Evolutionary conservation across 2,329 filamentous ascomycete genomes (phyloP), one percentile per base, ranked within the genome.

Genomic region (Sphaerulina vaccinii): DNA sequence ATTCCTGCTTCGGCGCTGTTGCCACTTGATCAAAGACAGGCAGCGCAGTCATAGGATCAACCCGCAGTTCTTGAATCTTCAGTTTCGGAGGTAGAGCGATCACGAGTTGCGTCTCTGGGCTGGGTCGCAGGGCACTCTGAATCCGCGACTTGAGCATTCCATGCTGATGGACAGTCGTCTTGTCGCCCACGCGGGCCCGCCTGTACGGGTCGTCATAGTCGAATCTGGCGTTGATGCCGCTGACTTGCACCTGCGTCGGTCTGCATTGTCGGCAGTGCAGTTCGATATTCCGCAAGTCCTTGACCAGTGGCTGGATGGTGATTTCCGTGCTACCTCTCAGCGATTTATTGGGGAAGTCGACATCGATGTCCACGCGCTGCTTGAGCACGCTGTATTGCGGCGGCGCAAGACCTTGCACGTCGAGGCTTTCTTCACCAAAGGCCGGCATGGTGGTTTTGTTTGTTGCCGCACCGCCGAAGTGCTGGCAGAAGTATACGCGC

Each of bases 281-380:
- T 38, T 74, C 73, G 42, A 87, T 75, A 18, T 72, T 69, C 54
- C 73, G 75, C 47, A 86, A 70, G 24, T 82, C 76, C 55, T 75
- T 75, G 53, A 75, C 73, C 52, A 79, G 75, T 16, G 84, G 84
- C 60, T 87, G 85, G 48, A 97, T 83, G 23, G 85, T 87, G 61
- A 99, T 87, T 61, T 91, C 86, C 7, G 88, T 89, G 57, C 82
- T 86, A 44, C 93, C 93, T 55, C 81, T 84, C 64, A 97, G 74
- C 65, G 79, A 81, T 70, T 85, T 86, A 48, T 81, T 82, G 58
- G 81, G 79, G 68, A 99, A 95, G 73, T 95, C 88, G 67, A 99
- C 78, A 64, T 97, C 91, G 54, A 99, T 78, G 63, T 90, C 86
- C 43, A 99, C 85, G 68, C 88, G 88, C 73, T 97, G 92, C 72